Evolutionary conservation across 805 yeast species (phyloP).

Genomic region (Monosporozyma aerobia): DNA sequence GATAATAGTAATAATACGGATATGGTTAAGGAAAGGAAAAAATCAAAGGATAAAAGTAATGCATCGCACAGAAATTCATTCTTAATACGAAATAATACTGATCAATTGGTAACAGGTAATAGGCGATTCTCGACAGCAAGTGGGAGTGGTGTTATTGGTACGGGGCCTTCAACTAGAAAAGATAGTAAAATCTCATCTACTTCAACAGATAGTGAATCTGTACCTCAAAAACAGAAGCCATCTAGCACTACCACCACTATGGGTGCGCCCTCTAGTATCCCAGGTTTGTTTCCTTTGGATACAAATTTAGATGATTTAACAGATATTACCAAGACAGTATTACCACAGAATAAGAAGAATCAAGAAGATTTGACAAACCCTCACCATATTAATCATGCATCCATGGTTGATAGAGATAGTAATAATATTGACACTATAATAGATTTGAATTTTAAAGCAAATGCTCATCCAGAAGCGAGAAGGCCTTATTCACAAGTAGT

Average conservation of each 20-base stretch:
- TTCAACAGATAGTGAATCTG: background rate
- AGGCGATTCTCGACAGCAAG: background rate
- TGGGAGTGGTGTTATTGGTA: background rate
- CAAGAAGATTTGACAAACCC: background rate
- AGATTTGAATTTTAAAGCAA: background rate
- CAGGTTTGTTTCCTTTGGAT: conserved; percentile 18
- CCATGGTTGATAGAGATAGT: background rate
- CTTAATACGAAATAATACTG: background rate
- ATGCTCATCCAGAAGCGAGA: background rate
- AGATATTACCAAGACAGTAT: conserved; percentile 16
- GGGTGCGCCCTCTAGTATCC: background rate
- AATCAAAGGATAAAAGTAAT: background rate
- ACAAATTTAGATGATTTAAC: conserved; percentile 23
- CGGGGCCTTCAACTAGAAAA: background rate
- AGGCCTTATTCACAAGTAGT: background rate
- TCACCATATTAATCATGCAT: background rate
- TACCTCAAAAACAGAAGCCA: background rate
- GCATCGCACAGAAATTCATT: background rate
- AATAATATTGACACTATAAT: background rate
- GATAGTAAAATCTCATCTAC: background rate
- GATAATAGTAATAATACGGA: background rate
- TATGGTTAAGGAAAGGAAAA: background rate
- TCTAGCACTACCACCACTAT: background rate
- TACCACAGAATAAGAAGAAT: background rate
- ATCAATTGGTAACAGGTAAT: background rate